A percentile compares a stretch with the other conserved stretches of the same genome.
These are phyloP conservation scores for Amanita pallidorosea DNA, from an alignment of 768 basidiomycete genomes.

Conservation along the genomic window DNA sequence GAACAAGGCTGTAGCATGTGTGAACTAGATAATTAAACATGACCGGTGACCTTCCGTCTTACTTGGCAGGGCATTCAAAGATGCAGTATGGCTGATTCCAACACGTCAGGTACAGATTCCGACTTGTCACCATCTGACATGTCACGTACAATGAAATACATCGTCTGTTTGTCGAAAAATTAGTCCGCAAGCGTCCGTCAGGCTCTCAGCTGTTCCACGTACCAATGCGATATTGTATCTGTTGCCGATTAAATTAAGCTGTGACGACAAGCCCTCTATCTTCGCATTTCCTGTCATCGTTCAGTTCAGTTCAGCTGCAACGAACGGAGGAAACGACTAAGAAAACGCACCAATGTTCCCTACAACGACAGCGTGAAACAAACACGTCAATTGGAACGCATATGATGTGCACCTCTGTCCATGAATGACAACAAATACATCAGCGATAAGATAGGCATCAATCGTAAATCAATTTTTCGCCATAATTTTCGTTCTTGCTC, in stretches of 20 bases:
- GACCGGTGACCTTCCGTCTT: constrained; percentile 6
- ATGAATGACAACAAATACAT: constrained; percentile 58
- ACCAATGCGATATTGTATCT: constrained; percentile 62
- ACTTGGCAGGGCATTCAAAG: constrained; percentile 69
- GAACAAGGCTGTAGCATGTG: constrained; percentile 28
- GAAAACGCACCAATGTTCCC: constrained; percentile 42
- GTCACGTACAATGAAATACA: constrained; percentile 54
- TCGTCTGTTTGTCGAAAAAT: constrained; percentile 31
- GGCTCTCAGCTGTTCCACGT: constrained; percentile 4
- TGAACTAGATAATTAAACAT: constrained; percentile 3
- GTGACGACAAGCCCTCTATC: constrained; percentile 46
- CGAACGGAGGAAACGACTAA: background rate
- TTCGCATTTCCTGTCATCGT: constrained; percentile 45
- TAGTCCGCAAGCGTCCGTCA: background rate
- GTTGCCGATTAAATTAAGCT: constrained; percentile 46
- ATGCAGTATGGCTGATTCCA: constrained; percentile 36
- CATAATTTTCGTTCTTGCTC: constrained; percentile 44
- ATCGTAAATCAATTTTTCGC: constrained; percentile 44
- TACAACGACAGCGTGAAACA: constrained; percentile 11
- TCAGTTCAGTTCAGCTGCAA: background rate
- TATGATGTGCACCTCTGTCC: constrained; percentile 36
- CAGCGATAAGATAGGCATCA: constrained; percentile 47
- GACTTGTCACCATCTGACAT: background rate
- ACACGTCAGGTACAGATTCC: too few relatives aligned
- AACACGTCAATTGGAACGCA: background rate